phyloP scores from a whole-genome alignment of 352 stramenopile genomes.

The Phytophthora agathidicida region DNA sequence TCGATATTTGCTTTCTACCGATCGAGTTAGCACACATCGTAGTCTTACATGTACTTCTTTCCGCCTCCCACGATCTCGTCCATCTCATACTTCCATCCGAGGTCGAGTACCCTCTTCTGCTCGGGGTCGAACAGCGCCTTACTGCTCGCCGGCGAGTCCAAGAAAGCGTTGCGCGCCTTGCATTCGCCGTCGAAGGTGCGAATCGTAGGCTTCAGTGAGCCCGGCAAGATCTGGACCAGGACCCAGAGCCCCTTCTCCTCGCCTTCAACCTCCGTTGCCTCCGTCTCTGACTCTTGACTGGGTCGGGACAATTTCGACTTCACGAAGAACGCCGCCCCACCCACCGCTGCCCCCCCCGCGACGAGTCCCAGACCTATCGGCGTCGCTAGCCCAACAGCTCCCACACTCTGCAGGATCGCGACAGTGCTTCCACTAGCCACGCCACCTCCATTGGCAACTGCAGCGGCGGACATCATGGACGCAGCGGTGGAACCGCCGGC shows the following conservation, averaged over 20 bases:
- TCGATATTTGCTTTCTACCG: too few species aligned
- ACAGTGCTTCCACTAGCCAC: slow-evolving; percentile 47
- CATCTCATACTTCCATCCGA: too few species aligned
- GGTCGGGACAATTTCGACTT: neutral
- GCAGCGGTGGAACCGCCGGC: slow-evolving; percentile 47
- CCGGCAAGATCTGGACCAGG: slow-evolving; percentile 13
- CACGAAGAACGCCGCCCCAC: slow-evolving; percentile 15
- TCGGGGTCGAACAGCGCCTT: slow-evolving; percentile 26
- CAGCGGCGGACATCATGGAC: slow-evolving; percentile 49
- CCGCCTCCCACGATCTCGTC: too few species aligned
- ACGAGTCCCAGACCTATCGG: slow-evolving; percentile 34
- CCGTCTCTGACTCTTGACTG: neutral
- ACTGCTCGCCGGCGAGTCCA: slow-evolving; percentile 15
- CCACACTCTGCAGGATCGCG: slow-evolving; percentile 55
- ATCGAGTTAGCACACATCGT: too few species aligned
- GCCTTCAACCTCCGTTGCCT: neutral
- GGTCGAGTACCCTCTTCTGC: too few species aligned
- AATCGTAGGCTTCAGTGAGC: neutral
- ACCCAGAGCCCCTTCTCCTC: slow-evolving; percentile 20
- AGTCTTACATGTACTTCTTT: too few species aligned
- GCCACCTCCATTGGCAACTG: slow-evolving; percentile 53
- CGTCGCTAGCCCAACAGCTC: slow-evolving; percentile 42
- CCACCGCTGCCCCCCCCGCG: slow-evolving; percentile 11
- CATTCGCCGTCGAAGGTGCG: slow-evolving; percentile 18
- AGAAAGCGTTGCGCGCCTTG: slow-evolving; percentile 28